Percentiles rank a stretch among this genome's conserved stretches.
Evolutionary conservation across 2,329 filamentous ascomycete genomes (phyloP).

Genomic region (Trichophyton equinum): DNA sequence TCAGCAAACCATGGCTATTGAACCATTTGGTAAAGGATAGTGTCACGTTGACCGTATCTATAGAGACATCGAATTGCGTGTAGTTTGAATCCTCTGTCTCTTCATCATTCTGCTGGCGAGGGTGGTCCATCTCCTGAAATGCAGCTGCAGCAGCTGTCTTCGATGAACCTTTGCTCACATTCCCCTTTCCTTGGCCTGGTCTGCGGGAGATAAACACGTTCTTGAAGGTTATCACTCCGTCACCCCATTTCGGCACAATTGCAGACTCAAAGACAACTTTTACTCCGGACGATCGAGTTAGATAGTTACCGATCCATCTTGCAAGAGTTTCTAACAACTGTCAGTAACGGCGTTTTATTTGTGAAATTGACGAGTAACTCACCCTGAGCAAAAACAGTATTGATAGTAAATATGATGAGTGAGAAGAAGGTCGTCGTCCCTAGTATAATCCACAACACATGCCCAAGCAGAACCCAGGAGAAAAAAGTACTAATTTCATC

Average conservation of each 20-base stretch:
- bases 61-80: slow-evolving; percentile 90
- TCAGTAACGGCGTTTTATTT: slow-evolving; percentile 13
- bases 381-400: slow-evolving; percentile 93
- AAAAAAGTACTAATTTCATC: slow-evolving; percentile 94
- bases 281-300: slow-evolving; percentile 84
- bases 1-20: slow-evolving; percentile 83
- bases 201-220: slow-evolving; percentile 92
- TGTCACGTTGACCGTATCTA: slow-evolving; percentile 91
- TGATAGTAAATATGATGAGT: slow-evolving; percentile 76
- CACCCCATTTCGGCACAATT: slow-evolving; percentile 90
- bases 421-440: slow-evolving; percentile 97
- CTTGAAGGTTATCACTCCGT: slow-evolving; percentile 89
- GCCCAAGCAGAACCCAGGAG: slow-evolving; percentile 88
- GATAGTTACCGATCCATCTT: slow-evolving; percentile 84
- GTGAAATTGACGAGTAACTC: slow-evolving; percentile 18
- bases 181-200: slow-evolving; percentile 66
- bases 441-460: slow-evolving; percentile 89
- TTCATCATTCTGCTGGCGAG: slow-evolving; percentile 19
- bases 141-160: slow-evolving; percentile 73
- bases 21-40: slow-evolving; percentile 98
- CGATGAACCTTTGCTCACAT: slow-evolving; percentile 86
- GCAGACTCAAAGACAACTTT: slow-evolving; percentile 95
- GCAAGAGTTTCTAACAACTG: slow-evolving; percentile 64
- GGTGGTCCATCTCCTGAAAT: slow-evolving; percentile 46
- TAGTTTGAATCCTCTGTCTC: slow-evolving; percentile 86